Base-by-base conservation (phyloP, 2,329 filamentous ascomycete species). In the Exutisphaerella laricina region DNA sequence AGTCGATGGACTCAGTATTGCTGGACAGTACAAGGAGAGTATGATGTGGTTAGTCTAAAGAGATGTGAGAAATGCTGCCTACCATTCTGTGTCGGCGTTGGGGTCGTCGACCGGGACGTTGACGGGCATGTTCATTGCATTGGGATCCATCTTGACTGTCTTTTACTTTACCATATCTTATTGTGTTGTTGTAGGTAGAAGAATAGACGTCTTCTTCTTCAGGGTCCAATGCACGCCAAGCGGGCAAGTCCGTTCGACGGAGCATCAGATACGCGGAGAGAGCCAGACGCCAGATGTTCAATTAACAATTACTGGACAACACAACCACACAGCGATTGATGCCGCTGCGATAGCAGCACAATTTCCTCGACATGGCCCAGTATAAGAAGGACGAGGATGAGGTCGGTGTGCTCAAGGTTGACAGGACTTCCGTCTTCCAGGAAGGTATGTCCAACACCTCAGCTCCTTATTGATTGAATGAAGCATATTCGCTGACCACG, bases 331-430 rank as follows among this genome's bases (percentile, higher is more conserved):
- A 21, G 18, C 5, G 17, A 30, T 25, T 30, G 33, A 54, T 55
- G 48, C 46, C 42, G 48, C 50, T 51, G 41, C 50, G 45, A 40
- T 50, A 51, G 49, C 40, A 39, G 43, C 38, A 23, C 31, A 26
- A 22, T 40, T 18, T 13, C 22, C 13, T 36, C 54, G 59, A 25
- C 64, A 95, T 95, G 89, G 92, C 85, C 72, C 94, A 92, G 79
- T 84, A 90, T 75, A 98, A 98, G 75, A 97, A 95, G 77, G 90
- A 98, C 70, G 92, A 97, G 78, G 92, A 98, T 75, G 90, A 96
- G 66, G 80, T 84, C 66, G 84, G 85, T 65, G 79, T 97, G 74
- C 85, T 97, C 76, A 94, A 90, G 78, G 88, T 97, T 62, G 92
- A 98, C 73, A 84, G 94, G 63, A 96, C 90, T 44, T 88, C 90